Base-by-base conservation (phyloP, 129 eudicot genomes). In the Rutidosis leptorrhynchoides region DNA sequence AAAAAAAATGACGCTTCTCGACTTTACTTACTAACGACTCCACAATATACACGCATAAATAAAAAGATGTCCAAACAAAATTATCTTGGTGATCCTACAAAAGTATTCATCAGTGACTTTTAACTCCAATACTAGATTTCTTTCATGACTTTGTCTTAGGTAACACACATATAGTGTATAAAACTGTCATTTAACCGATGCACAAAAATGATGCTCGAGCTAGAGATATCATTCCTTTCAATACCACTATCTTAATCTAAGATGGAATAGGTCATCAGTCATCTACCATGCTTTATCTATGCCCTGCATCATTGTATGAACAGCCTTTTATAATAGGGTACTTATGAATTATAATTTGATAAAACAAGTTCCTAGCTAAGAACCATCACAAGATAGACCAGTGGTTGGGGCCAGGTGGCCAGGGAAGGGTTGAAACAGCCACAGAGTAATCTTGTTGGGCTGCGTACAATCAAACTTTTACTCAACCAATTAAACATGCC, bases 21-120 rank as follows among this genome's bases (percentile, higher is more conserved):
- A 67, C 32, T 35, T 30, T 42, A 61, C 53, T 17, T 15, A 15
- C 48, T 32, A 72, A 55, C 6, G 22, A 40, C 58, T 20, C 57
- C 64, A 59, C 25, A 29, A 19, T 12, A 26, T 17, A 66, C 46
- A 56, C 58, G 22, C n/a, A 53, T 7, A 17, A 17, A 14, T 56
- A 56, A 12, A 65, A 37, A 35, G 23, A 11, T 25, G 30, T 46
- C 30, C 2, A 10, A 21, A 49, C 20, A 20, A n/a, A 27, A 30
- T 57, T 20, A 20, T 19, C 12, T 27, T 28, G 19, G 37, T 58
- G 26, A 28, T 26, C 58, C 21, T n/a, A n/a, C 10, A 25, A 24
- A 26, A 24, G 1, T 56, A 22, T 19, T 12, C 3, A 11, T 40
- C 4, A 1, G n/a, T 0, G 1, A 40, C 1, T 40, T 40, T 5